phyloP scores from a whole-genome alignment of 805 yeast species.

The Lipomyces yamanashiensis region DNA sequence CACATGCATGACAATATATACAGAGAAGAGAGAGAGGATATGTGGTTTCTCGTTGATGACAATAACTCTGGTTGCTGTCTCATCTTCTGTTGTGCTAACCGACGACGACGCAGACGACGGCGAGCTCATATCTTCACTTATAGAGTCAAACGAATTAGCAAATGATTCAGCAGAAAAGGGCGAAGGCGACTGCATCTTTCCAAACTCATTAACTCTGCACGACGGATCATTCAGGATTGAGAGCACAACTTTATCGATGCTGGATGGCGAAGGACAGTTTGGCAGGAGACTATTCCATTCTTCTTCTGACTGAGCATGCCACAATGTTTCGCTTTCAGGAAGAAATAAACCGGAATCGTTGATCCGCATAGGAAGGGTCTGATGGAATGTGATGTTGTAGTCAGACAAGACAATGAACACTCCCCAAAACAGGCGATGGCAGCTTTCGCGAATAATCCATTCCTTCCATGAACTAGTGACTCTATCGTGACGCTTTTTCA shows the following conservation, averaged over 20 bases:
- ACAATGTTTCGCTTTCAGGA: conserved; percentile 39
- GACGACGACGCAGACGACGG: not conserved
- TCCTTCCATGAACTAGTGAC: conserved; percentile 18
- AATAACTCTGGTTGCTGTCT: conserved; percentile 9
- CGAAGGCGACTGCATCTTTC: not conserved
- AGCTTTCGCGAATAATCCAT: conserved; percentile 21
- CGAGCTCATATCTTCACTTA: not conserved
- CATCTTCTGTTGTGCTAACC: conserved; percentile 13
- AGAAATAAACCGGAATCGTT: conserved; percentile 35
- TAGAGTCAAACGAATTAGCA: not conserved
- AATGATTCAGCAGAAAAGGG: not conserved
- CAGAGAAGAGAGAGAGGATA: conserved; percentile 16
- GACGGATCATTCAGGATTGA: conserved; percentile 14
- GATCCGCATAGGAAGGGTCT: conserved; percentile 13
- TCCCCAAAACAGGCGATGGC: conserved; percentile 25
- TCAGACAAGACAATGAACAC: conserved; percentile 19
- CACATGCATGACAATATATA: conserved; percentile 19
- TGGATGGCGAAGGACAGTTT: conserved; percentile 12
- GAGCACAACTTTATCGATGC: conserved; percentile 6
- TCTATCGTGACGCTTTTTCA: conserved; percentile 15
- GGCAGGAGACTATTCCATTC: conserved; percentile 23
- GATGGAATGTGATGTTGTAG: conserved; percentile 21
- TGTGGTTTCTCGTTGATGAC: conserved; percentile 15
- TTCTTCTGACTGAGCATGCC: conserved; percentile 35
- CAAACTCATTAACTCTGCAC: conserved; percentile 10